Evolutionary conservation across 208 protist genomes (phyloP).

Genomic region (Trypanosoma cruzi): DNA sequence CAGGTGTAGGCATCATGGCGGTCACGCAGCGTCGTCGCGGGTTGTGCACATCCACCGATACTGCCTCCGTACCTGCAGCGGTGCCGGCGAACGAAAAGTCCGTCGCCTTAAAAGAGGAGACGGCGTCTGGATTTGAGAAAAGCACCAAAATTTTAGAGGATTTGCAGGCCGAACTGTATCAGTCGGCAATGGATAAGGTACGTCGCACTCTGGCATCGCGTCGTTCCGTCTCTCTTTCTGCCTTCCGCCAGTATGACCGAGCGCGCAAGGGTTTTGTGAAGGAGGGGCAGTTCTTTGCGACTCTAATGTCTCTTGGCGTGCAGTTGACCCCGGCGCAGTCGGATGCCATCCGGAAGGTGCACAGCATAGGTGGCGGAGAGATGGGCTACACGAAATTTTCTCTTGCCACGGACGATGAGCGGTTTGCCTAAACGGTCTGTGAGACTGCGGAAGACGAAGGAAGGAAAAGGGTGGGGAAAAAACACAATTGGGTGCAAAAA

Average conservation of each 20-base stretch:
- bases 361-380: slow-evolving; percentile 62
- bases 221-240: slow-evolving; percentile 46
- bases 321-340: slow-evolving; percentile 69
- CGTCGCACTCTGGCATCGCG: slow-evolving; percentile 53
- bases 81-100: background rate
- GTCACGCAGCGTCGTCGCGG: slow-evolving; percentile 49
- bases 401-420: slow-evolving; percentile 46
- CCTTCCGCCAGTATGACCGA: slow-evolving; percentile 87
- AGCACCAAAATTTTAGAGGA: slow-evolving; percentile 5
- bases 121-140: background rate
- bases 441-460: background rate
- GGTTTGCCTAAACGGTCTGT: slow-evolving; percentile 32
- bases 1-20: slow-evolving; percentile 46
- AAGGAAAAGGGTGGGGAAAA: slow-evolving; percentile 18
- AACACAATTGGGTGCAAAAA: background rate
- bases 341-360: slow-evolving; percentile 41
- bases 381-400: slow-evolving; percentile 75
- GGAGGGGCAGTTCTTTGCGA: slow-evolving; percentile 86
- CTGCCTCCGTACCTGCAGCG: background rate
- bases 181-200: slow-evolving; percentile 45
- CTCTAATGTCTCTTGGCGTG: slow-evolving; percentile 74
- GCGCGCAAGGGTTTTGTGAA: slow-evolving; percentile 76
- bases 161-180: slow-evolving; percentile 24
- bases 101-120: background rate
- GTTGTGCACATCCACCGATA: slow-evolving; percentile 14